Conservation (phyloP, 805 yeast species). For the Kuraishia cidri region DNA sequence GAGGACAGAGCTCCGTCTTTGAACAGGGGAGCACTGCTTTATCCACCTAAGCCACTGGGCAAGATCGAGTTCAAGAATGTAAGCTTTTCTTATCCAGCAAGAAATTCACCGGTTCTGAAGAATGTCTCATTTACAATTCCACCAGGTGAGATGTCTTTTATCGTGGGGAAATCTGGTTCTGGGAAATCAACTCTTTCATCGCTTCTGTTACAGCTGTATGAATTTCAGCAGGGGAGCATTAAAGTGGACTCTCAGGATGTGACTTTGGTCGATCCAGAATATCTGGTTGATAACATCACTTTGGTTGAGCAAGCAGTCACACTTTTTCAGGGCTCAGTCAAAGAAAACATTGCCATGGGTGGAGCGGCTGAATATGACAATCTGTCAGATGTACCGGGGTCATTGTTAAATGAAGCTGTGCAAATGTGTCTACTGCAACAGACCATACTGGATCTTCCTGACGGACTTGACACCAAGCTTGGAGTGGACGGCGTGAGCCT, state of each 20-base stretch:
- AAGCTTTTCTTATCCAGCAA: constrained; percentile 52
- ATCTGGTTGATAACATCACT: constrained; percentile 58
- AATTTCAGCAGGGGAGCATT: constrained; percentile 42
- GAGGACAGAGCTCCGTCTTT: constrained; percentile 1
- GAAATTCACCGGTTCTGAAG: constrained; percentile 38
- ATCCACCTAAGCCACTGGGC: constrained; percentile 29
- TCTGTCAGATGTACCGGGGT: no score
- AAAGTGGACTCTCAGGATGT: constrained; percentile 46
- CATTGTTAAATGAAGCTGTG: constrained; percentile 33
- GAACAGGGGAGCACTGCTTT: constrained; percentile 1
- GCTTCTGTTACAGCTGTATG: constrained; percentile 54
- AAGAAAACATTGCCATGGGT: constrained; percentile 57
- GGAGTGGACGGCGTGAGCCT: constrained; percentile 37
- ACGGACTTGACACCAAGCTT: constrained; percentile 46
- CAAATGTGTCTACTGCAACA: neutral
- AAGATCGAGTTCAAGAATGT: constrained; percentile 47
- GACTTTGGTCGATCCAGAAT: constrained; percentile 27
- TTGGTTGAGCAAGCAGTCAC: constrained; percentile 66
- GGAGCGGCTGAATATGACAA: constrained; percentile 13
- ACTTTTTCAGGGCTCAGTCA: constrained; percentile 55
- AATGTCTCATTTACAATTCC: constrained; percentile 36
- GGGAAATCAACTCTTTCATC: constrained; percentile 83
- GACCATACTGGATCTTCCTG: constrained; percentile 22
- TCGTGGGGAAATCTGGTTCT: constrained; percentile 86
- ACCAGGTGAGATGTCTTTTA: constrained; percentile 40